Conservation (phyloP, 306 rosid species). For the Lotus japonicus region DNA sequence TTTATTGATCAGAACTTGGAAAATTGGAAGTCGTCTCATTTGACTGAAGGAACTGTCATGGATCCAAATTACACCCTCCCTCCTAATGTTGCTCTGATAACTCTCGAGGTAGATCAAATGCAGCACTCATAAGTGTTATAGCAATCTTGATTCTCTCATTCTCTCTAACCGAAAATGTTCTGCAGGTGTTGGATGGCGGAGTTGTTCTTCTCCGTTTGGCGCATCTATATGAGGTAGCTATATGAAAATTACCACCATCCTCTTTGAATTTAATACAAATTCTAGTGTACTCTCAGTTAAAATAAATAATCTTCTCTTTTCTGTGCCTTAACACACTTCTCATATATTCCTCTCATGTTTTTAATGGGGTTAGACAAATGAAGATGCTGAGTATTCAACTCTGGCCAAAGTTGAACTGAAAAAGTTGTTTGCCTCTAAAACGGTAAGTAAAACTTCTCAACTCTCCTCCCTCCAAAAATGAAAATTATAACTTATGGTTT, state of each 20-base stretch:
- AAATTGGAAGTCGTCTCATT: slow-evolving; percentile 60
- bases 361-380: slow-evolving; percentile 39
- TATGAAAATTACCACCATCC: too few species aligned
- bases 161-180: slow-evolving; percentile 3
- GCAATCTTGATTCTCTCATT: not conserved
- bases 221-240: slow-evolving; percentile 90
- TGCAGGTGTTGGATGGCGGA: slow-evolving; percentile 77
- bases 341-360: slow-evolving; percentile 7
- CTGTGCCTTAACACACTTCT: not conserved
- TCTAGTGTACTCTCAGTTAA: not conserved
- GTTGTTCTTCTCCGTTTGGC: slow-evolving; percentile 75
- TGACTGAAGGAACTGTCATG: slow-evolving; percentile 43
- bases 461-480: not conserved
- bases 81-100: slow-evolving; percentile 70
- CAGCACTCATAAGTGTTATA: not conserved
- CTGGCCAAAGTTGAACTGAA: slow-evolving; percentile 66
- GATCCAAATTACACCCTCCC: slow-evolving; percentile 69
- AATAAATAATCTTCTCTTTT: not conserved
- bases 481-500: not conserved
- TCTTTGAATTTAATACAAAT: not conserved
- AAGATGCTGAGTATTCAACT: slow-evolving; percentile 57
- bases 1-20: slow-evolving; percentile 39
- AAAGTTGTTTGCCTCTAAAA: slow-evolving; percentile 56
- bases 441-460: slow-evolving; percentile 29
- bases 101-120: slow-evolving; percentile 62